These are phyloP conservation scores for Pilatotrama ljubarskyi DNA, from an alignment of 768 basidiomycete species.

Conservation along the genomic window DNA sequence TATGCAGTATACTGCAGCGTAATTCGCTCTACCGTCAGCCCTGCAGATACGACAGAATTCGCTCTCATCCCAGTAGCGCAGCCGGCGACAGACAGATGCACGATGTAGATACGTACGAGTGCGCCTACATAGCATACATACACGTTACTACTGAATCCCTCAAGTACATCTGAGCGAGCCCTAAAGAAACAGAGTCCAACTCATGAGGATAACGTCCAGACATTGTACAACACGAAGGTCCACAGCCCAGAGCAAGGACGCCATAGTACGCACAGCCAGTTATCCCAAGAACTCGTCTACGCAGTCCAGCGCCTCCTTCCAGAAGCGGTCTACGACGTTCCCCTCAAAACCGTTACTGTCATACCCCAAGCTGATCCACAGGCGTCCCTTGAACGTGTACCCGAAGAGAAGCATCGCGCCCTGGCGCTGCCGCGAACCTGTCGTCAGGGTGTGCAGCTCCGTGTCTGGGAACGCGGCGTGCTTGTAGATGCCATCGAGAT, in stretches of 20 bases:
- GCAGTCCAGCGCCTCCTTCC: slow-evolving; percentile 55
- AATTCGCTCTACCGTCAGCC: too few relatives aligned
- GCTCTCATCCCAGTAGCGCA: too few relatives aligned
- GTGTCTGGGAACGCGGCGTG: slow-evolving; percentile 58
- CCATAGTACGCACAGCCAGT: not conserved
- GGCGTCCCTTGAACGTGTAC: slow-evolving; percentile 69
- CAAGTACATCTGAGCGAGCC: not conserved
- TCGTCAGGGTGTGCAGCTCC: slow-evolving; percentile 71
- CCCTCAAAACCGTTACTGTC: slow-evolving; percentile 75
- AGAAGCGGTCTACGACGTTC: slow-evolving; percentile 62
- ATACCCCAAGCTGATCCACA: slow-evolving; percentile 82
- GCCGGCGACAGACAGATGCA: too few relatives aligned
- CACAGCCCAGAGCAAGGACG: not conserved
- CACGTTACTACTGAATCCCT: not conserved
- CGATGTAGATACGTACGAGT: not conserved
- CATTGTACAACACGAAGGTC: slow-evolving; percentile 1
- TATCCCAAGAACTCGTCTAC: slow-evolving; percentile 58
- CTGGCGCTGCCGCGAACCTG: slow-evolving; percentile 77
- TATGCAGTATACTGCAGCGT: too few relatives aligned
- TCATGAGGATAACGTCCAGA: not conserved
- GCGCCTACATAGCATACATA: not conserved
- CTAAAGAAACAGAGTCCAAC: not conserved
- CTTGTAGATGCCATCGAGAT: slow-evolving; percentile 79
- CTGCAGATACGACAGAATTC: too few relatives aligned
- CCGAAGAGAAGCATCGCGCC: slow-evolving; percentile 84